phyloP scores from a whole-genome alignment of 495 filamentous ascomycete species.

The Cairneyella variabilis region DNA sequence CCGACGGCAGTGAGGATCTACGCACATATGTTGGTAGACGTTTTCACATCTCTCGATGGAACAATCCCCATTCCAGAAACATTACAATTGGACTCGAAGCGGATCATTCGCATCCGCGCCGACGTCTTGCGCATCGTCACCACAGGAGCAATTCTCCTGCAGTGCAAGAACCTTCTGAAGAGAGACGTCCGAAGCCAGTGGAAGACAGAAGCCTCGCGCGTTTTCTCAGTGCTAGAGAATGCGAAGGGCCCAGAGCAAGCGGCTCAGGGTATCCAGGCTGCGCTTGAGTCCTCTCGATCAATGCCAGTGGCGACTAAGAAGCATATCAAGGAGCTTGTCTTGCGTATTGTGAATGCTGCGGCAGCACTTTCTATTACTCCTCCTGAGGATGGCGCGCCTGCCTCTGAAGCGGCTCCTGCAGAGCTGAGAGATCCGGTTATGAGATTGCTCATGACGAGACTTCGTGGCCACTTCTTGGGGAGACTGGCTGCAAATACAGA shows the following conservation, averaged over 20 bases:
- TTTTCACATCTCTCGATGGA: constrained; percentile 43
- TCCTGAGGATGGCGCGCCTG: constrained; percentile 38
- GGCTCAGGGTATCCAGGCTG: constrained; percentile 65
- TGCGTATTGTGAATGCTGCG: constrained; percentile 44
- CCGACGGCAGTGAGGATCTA: constrained; percentile 72
- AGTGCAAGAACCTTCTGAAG: constrained; percentile 93
- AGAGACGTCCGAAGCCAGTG: constrained; percentile 86
- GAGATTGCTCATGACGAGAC: constrained; percentile 68
- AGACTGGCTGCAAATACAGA: constrained; percentile 72
- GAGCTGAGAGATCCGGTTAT: constrained; percentile 76
- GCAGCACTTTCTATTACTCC: constrained; percentile 28
- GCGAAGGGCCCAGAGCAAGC: constrained; percentile 39
- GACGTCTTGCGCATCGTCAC: constrained; percentile 73
- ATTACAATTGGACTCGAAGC: constrained; percentile 70
- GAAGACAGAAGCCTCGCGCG: constrained; percentile 79
- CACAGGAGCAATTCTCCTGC: constrained; percentile 75
- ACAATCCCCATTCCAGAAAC: constrained; percentile 74
- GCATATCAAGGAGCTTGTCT: constrained; percentile 50
- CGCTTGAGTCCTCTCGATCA: constrained; percentile 72
- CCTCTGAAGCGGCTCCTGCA: background rate
- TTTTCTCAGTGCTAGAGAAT: constrained; percentile 50
- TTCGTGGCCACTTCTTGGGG: constrained; percentile 70
- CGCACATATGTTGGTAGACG: constrained; percentile 64
- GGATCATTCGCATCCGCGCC: constrained; percentile 61
- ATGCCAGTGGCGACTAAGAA: constrained; percentile 67